Base-by-base conservation (phyloP, 768 basidiomycete species). In the Naematelia encephala region DNA sequence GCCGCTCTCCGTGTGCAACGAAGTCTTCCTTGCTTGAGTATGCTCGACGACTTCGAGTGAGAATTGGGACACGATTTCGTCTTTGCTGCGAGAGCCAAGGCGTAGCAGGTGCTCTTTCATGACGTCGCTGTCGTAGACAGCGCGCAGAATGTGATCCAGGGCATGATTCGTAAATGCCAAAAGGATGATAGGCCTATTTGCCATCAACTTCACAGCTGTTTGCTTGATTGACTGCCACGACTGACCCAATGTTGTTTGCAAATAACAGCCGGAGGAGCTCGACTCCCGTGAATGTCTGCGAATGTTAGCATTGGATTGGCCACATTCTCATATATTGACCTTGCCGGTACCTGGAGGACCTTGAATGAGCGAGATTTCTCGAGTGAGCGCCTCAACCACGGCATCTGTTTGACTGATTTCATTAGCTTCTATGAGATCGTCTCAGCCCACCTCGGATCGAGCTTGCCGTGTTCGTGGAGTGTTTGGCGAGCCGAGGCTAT, bases 321-420 rank as follows among this genome's bases (percentile, higher is more conserved):
- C 21, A 8, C 27, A 26, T 57, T 13, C 13, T 3, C n/a, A 16
- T 5, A 25, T n/a, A 19, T 16, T 61, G 45, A 86, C 86, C 82
- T 88, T 88, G 61, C 88, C 88, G 0, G 88, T 89, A 0, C 88
- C 88, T 1, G 88, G 88, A 23, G 88, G 88, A 85, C 88, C 89
- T 77, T 90, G 87, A 39, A 90, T 86, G 48, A 90, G 74, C 0
- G 83, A 79, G 0, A 89, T 70, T 63, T 88, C 86, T 50, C 83
- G 75, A 0, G 80, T 82, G 30, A 89, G 70, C 0, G 83, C 79
- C 56, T 85, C 82, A 2, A 90, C 71, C 1, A 90, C 78, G 0
- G 88, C 85, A 55, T 87, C 85, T 0, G 82, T 84, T 68, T 90
- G 89, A 47, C 59, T 60, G 54, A 8, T 5, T 30, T 25, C 5